Conservation (phyloP, 441 rosid species). For the Adansonia gregorii region DNA sequence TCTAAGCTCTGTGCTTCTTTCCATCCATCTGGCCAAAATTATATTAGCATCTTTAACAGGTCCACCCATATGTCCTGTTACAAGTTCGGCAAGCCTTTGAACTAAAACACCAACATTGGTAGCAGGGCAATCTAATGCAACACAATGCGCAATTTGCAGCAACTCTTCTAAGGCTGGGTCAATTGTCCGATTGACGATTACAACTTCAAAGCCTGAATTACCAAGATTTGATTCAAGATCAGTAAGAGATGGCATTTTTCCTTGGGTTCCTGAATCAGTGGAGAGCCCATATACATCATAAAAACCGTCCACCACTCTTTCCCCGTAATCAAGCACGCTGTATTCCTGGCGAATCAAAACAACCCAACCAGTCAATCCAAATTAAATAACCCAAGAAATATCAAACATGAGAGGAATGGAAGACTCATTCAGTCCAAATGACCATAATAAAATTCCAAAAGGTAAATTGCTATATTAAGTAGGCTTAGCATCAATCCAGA, state of each 20-base stretch:
- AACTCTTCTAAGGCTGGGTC: slow-evolving; percentile 81
- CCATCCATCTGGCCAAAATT: slow-evolving; percentile 84
- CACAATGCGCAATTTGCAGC: slow-evolving; percentile 78
- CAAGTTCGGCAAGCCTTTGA: slow-evolving; percentile 88
- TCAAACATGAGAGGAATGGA: background rate
- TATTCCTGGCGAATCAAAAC: slow-evolving; percentile 62
- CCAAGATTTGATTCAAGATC: slow-evolving; percentile 77
- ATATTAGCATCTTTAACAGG: slow-evolving; percentile 87
- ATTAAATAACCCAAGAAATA: slow-evolving; percentile 9
- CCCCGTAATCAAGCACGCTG: slow-evolving; percentile 89
- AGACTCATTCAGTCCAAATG: slow-evolving; percentile 8
- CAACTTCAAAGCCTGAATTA: slow-evolving; percentile 75
- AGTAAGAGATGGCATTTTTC: slow-evolving; percentile 85
- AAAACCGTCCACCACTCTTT: slow-evolving; percentile 88
- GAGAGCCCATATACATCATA: slow-evolving; percentile 78
- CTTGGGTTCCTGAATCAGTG: slow-evolving; percentile 54
- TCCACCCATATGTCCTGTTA: slow-evolving; percentile 95
- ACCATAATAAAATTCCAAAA: slow-evolving; percentile 12
- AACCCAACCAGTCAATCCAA: slow-evolving; percentile 29
- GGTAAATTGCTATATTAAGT: background rate
- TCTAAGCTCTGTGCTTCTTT: slow-evolving; percentile 78
- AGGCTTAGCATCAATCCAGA: slow-evolving; percentile 9
- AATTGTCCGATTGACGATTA: slow-evolving; percentile 66
- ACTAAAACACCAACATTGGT: slow-evolving; percentile 65
- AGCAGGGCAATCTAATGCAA: slow-evolving; percentile 72